Evolutionary conservation across 371 early-diverging fungal species (phyloP).

Genomic region (Umbelopsis sp.): DNA sequence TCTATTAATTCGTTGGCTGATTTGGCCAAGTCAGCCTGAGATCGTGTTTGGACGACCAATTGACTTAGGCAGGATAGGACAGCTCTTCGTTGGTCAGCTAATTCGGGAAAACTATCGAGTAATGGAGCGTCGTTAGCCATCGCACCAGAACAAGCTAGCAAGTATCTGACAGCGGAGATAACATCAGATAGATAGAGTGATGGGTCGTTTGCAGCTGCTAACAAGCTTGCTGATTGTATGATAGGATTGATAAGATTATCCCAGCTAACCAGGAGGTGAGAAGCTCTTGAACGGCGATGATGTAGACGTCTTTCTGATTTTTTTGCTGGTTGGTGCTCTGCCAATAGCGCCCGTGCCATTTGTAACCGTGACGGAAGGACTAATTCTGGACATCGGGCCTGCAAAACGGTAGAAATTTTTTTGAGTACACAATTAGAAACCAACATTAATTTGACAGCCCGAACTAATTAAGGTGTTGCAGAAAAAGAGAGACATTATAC

Average conservation of each 20-base stretch:
- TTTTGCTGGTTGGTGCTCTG: neutral
- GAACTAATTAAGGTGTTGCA: conserved; percentile 15
- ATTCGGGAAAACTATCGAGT: conserved; percentile 40
- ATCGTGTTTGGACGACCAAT: conserved; percentile 28
- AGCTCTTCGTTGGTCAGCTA: conserved; percentile 42
- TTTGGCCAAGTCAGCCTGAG: conserved; percentile 1
- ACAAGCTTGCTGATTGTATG: conserved; percentile 22
- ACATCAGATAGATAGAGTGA: conserved; percentile 32
- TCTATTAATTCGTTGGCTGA: conserved; percentile 15
- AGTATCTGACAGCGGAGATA: conserved; percentile 41
- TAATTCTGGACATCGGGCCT: conserved; percentile 16
- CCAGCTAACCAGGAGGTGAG: conserved; percentile 13
- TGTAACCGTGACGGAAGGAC: conserved; percentile 8
- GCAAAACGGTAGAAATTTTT: neutral
- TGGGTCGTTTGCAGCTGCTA: conserved; percentile 29
- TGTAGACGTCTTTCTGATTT: conserved; percentile 13
- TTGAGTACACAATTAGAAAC: neutral
- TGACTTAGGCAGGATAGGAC: conserved; percentile 40
- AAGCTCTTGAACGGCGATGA: conserved; percentile 5
- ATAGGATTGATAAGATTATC: conserved; percentile 13
- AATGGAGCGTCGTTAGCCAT: conserved; percentile 47
- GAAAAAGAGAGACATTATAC: conserved; percentile 1
- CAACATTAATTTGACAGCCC: conserved; percentile 1
- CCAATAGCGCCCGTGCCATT: conserved; percentile 12
- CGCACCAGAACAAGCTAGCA: conserved; percentile 44